Evolutionary conservation across 352 stramenopile species (phyloP).

Genomic region (Globisporangium barbulae): DNA sequence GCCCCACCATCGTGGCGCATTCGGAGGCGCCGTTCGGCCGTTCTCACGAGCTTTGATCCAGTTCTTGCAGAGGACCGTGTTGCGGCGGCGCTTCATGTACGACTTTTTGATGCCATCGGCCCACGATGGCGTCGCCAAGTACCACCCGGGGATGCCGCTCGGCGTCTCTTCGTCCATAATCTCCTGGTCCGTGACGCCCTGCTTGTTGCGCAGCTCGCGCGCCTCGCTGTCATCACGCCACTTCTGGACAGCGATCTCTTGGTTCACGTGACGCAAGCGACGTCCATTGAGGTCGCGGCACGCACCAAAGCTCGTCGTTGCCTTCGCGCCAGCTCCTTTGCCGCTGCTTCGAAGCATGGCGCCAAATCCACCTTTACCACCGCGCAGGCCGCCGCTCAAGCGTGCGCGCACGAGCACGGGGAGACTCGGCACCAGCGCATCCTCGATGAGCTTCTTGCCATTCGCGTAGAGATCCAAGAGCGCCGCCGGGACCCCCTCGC

Average conservation of each 20-base stretch:
- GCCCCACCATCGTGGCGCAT: conserved; percentile 74
- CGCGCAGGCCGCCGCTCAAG: conserved; percentile 56
- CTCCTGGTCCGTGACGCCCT: conserved; percentile 57
- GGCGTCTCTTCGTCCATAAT: conserved; percentile 77
- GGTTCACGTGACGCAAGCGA: conserved; percentile 82
- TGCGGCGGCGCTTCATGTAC: conserved; percentile 83
- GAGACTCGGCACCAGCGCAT: conserved; percentile 38
- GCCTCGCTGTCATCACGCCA: conserved; percentile 59
- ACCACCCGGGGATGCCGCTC: conserved; percentile 83
- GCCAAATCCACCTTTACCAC: conserved; percentile 83
- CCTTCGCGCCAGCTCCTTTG: conserved; percentile 65
- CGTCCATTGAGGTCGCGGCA: conserved; percentile 79
- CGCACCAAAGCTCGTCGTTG: conserved; percentile 75
- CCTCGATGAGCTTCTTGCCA: conserved; percentile 41
- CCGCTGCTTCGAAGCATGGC: conserved; percentile 82
- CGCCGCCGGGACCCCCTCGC: conserved; percentile 37
- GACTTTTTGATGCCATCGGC: conserved; percentile 79
- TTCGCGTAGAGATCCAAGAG: conserved; percentile 65
- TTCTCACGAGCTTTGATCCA: conserved; percentile 64
- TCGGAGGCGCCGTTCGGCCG: conserved; percentile 30
- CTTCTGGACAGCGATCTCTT: conserved; percentile 83
- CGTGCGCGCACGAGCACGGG: conserved; percentile 61
- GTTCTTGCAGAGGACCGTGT: conserved; percentile 71
- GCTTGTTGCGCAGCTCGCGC: conserved; percentile 42
- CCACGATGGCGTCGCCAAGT: conserved; percentile 79